Percentiles rank a stretch among this genome's conserved stretches.
phyloP scores from a whole-genome alignment of 2,329 filamentous ascomycete genomes.

The Aspergillus glaucus region DNA sequence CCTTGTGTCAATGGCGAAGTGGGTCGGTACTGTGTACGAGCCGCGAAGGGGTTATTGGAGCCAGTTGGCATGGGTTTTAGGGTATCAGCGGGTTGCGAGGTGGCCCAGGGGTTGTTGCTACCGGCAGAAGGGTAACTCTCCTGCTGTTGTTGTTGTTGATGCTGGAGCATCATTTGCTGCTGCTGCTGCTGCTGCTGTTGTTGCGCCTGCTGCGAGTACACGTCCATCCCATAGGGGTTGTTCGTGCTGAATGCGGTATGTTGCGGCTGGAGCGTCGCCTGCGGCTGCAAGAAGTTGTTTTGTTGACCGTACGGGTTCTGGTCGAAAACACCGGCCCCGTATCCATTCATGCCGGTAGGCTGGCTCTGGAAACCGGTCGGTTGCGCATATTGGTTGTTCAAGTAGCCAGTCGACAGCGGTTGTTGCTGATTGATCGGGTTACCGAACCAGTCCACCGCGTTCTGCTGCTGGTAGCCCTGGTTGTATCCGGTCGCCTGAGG shows the following conservation, averaged over 20 bases:
- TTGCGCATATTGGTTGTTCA: constrained; percentile 66
- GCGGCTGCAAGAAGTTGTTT: constrained; percentile 43
- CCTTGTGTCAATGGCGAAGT: constrained; percentile 44
- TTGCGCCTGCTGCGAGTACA: constrained; percentile 46
- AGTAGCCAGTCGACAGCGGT: constrained; percentile 60
- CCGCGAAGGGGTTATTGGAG: constrained; percentile 95
- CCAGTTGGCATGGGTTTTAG: constrained; percentile 82
- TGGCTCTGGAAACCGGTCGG: constrained; percentile 64
- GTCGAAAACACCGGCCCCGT: constrained; percentile 62
- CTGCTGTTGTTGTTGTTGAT: constrained; percentile 49
- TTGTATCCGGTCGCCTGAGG: constrained; percentile 85
- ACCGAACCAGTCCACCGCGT: constrained; percentile 92
- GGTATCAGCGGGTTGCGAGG: constrained; percentile 53
- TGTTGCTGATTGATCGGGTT: constrained; percentile 81
- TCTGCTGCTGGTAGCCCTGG: constrained; percentile 95
- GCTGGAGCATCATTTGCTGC: constrained; percentile 24
- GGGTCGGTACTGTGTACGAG: constrained; percentile 53
- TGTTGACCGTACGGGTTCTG: constrained; percentile 42
- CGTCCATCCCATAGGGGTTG: constrained; percentile 50
- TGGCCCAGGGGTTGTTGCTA: constrained; percentile 91
- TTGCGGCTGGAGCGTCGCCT: constrained; percentile 51
- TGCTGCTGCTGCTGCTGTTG: constrained; percentile 17
- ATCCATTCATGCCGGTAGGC: constrained; percentile 63
- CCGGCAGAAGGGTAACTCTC: constrained; percentile 65
- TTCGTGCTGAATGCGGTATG: constrained; percentile 53